These are phyloP conservation scores for Cryptococcus sp. DNA, from an alignment of 1,284 basidiomycete genomes.

Conservation along the genomic window DNA sequence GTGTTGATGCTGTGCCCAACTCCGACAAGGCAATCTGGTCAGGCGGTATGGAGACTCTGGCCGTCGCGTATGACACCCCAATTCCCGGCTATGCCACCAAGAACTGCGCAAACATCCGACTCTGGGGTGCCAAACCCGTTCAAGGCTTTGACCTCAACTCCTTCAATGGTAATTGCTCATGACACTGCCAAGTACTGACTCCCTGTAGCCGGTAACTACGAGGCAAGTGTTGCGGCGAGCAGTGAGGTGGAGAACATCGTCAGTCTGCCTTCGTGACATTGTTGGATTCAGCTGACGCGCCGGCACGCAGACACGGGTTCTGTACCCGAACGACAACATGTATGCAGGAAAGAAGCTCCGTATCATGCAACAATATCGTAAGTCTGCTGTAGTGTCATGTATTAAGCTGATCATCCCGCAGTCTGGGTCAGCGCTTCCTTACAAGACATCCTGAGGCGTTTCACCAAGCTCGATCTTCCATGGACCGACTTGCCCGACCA, in stretches of 20 bases:
- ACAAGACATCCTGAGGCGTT: slow-evolving; percentile 72
- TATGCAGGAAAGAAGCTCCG: slow-evolving; percentile 77
- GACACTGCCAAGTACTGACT: slow-evolving; percentile 7
- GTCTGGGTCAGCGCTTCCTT: slow-evolving; percentile 51
- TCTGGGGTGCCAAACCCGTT: slow-evolving; percentile 75
- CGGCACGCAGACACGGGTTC: slow-evolving; percentile 64
- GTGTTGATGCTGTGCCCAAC: slow-evolving; percentile 67
- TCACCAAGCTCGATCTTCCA: slow-evolving; percentile 53
- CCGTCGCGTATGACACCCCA: slow-evolving; percentile 86
- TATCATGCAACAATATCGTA: slow-evolving; percentile 85
- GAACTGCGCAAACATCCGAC: slow-evolving; percentile 56
- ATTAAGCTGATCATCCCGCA: slow-evolving; percentile 6
- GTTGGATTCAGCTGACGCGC: not conserved
- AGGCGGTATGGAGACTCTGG: slow-evolving; percentile 87
- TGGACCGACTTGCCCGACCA: slow-evolving; percentile 68
- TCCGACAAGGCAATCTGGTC: slow-evolving; percentile 70
- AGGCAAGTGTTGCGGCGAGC: slow-evolving; percentile 76
- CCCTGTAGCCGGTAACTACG: slow-evolving; percentile 74
- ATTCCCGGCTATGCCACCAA: slow-evolving; percentile 69
- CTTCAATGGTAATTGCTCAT: slow-evolving; percentile 69
- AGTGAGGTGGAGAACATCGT: slow-evolving; percentile 83
- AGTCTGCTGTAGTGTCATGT: slow-evolving; percentile 53
- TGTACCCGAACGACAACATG: slow-evolving; percentile 62
- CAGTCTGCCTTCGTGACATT: slow-evolving; percentile 8
- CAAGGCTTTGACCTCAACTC: slow-evolving; percentile 88